Evolutionary conservation across 495 filamentous ascomycete species (phyloP), one percentile per base, ranked within the genome.

Genomic region (Penicillium turbatum): DNA sequence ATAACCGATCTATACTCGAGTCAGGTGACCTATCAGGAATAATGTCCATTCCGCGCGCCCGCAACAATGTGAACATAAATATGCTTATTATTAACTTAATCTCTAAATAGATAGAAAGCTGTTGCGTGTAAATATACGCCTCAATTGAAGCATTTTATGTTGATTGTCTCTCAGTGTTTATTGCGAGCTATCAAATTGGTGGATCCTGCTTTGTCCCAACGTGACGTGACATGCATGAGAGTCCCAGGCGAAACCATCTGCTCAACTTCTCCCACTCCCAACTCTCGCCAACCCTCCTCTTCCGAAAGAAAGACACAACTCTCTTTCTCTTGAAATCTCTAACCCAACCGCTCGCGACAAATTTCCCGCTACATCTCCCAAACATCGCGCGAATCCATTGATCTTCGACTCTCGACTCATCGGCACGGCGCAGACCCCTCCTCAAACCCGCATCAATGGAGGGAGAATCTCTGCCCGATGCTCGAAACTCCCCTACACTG

Each of bases 361-460:
- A 11, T 15, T n/a, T 27, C 38, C 37, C 19, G 35, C 30, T 8
- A 21, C n/a, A 30, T 49, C 19, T 49, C 26, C 9, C 39, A 39
- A 27, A 32, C 16, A 17, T 32, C 36, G 38, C 52, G 45, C 38
- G 16, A 16, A 36, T 31, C 29, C 41, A 39, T 52, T 49, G 42
- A 29, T 26, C n/a, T 39, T 21, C n/a, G 29, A 30, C 26, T 16
- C 15, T 44, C 16, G 7, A 47, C 27, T 48, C 37, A 30, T 40
- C 38, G 31, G 15, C 21, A 29, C 38, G 16, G 29, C 30, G 38
- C 29, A 35, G 39, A 45, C 51, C 43, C 37, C 39, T 29, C 19
- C 32, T 26, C n/a, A 38, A 39, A 36, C 21, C 37, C 39, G 53
- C 54, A 57, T 40, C 53, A 48, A 75, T 73, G 72, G 71, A 72